These are phyloP conservation scores for Venturiaceae sp. DNA, from an alignment of 2,329 filamentous ascomycete species.

Conservation along the genomic window DNA sequence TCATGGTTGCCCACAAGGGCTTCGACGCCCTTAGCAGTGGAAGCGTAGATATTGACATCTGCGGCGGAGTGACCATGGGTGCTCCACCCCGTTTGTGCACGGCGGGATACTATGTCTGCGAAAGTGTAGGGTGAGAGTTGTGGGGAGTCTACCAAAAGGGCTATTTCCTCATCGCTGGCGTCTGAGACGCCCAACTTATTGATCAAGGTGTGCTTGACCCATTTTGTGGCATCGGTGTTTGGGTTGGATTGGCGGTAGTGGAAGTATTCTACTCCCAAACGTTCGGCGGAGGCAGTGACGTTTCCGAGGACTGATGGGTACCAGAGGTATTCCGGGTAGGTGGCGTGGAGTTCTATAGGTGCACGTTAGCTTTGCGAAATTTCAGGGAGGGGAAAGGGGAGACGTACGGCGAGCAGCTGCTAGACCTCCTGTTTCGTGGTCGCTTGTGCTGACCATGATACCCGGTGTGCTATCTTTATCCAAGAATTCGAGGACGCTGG, in stretches of 20 bases:
- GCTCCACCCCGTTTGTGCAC: slow-evolving; percentile 86
- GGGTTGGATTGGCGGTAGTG: slow-evolving; percentile 40
- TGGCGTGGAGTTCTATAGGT: slow-evolving; percentile 44
- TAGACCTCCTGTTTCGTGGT: slow-evolving; percentile 93
- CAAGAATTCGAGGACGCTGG: slow-evolving; percentile 75
- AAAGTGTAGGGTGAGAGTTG: slow-evolving; percentile 52
- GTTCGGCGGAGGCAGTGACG: slow-evolving; percentile 64
- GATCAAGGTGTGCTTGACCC: slow-evolving; percentile 60
- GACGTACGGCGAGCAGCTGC: slow-evolving; percentile 64
- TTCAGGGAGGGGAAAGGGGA: background rate
- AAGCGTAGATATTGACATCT: slow-evolving; percentile 94
- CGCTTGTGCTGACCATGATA: slow-evolving; percentile 80
- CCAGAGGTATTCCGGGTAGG: slow-evolving; percentile 67
- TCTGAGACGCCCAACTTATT: slow-evolving; percentile 69
- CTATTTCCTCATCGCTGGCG: slow-evolving; percentile 60
- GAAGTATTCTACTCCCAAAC: slow-evolving; percentile 53
- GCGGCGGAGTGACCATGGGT: slow-evolving; percentile 88
- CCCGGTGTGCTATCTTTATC: slow-evolving; percentile 62
- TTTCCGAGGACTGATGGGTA: slow-evolving; percentile 74
- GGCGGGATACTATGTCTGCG: slow-evolving; percentile 75
- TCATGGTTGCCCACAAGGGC: slow-evolving; percentile 77
- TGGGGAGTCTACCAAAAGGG: slow-evolving; percentile 50
- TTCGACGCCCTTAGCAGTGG: slow-evolving; percentile 52
- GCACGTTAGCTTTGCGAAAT: no score
- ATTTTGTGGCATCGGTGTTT: slow-evolving; percentile 33